Base-by-base conservation (phyloP, 306 rosid genomes). In the Casuarina glauca region DNA sequence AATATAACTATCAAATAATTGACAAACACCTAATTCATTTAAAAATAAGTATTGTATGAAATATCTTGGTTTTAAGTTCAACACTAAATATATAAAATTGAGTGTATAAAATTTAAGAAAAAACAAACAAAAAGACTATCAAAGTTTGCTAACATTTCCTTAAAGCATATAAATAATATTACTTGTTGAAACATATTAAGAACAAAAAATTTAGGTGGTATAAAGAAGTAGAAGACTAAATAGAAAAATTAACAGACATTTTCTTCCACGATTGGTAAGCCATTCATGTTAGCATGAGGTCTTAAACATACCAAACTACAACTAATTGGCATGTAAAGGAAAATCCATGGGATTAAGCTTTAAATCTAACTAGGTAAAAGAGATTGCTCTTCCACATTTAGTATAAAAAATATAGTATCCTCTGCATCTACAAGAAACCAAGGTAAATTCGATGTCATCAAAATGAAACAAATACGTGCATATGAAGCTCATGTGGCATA, bases 401-500 rank as follows among this genome's bases (percentile, higher is more conserved):
- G 41, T 36, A 62, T 3, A 38, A 36, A 35, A 36, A 11, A 35
- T 35, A 7, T 4, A 62, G 10, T 62, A 62, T 3, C 36, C 2
- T 2, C 4, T 62, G 69, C 41, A 62, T 36, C 8, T 0, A 1
- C 53, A 51, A 11, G 52, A 62, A 51, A 68, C 41, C 46, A 45
- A 42, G 36, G 50, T 49, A 26, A 67, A 17, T 62, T n/a, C 32
- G 13, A 55, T 55, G 2, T 5, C 54, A 69, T 2, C 9, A 70
- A 43, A 43, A 9, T 36, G 17, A 12, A 26, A 66, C 19, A 63
- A 49, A 41, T 39, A 42, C 32, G 32, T 1, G 42, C 75, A 74
- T 35, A 43, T 50, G 70, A 74, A 51, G 79, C 51, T 35, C 70
- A 75, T 62, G 74, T 72, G 66, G 70, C 89, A 82, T 80, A 95